Conservation (phyloP, 495 filamentous ascomycete species). For the Aspergillus panamensis region DNA sequence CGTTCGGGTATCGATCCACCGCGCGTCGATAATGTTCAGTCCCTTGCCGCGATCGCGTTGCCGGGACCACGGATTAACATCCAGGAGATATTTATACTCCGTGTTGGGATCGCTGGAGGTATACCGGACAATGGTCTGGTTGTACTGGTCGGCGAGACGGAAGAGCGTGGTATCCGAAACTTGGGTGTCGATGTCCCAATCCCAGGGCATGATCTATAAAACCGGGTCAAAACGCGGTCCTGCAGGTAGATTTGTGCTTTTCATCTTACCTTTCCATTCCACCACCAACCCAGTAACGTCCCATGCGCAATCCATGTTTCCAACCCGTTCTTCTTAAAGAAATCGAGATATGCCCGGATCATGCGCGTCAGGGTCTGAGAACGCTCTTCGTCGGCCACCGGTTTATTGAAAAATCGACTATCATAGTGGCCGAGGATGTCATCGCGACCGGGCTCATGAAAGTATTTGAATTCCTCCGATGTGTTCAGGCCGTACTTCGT, state of each 20-base stretch:
- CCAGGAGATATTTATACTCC: slow-evolving; percentile 63
- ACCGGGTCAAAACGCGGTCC: background rate
- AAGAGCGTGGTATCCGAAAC: slow-evolving; percentile 60
- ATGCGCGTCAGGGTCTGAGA: slow-evolving; percentile 62
- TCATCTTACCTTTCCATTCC: slow-evolving; percentile 63
- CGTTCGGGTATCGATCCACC: slow-evolving; percentile 75
- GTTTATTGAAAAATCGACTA: slow-evolving; percentile 58
- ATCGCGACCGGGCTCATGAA: slow-evolving; percentile 56
- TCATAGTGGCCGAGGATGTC: slow-evolving; percentile 68
- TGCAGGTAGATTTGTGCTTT: no score
- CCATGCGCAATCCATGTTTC: slow-evolving; percentile 90
- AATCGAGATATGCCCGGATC: slow-evolving; percentile 68
- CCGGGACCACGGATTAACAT: slow-evolving; percentile 68
- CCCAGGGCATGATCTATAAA: slow-evolving; percentile 71
- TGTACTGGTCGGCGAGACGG: slow-evolving; percentile 60
- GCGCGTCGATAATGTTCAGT: slow-evolving; percentile 77
- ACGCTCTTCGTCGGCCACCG: slow-evolving; percentile 61
- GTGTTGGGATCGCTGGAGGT: slow-evolving; percentile 29
- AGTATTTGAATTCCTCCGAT: slow-evolving; percentile 45
- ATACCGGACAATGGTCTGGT: slow-evolving; percentile 63
- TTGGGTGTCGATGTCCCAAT: slow-evolving; percentile 85
- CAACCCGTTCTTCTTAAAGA: slow-evolving; percentile 57
- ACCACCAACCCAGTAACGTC: slow-evolving; percentile 87
- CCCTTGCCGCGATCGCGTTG: slow-evolving; percentile 61
- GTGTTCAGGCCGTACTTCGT: slow-evolving; percentile 32